These are phyloP conservation scores for Ceratocystiopsis sp. DNA, from an alignment of 2,329 filamentous ascomycete species.

Conservation along the genomic window DNA sequence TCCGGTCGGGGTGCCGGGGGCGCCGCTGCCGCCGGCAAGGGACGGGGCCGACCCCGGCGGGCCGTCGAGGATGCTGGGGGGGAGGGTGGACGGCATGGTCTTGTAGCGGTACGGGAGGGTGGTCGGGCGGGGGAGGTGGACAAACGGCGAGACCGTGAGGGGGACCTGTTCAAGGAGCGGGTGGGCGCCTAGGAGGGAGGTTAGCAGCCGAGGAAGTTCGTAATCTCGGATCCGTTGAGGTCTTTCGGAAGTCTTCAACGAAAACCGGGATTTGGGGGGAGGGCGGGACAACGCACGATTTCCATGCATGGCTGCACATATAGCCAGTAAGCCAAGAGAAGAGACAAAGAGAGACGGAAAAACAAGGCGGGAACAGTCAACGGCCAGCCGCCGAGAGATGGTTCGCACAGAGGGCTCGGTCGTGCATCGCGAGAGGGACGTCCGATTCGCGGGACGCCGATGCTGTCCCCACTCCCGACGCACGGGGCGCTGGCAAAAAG, in stretches of 20 bases:
- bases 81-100: conserved; percentile 70
- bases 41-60: conserved; percentile 13
- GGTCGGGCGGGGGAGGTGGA: conserved; percentile 74
- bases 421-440: no score
- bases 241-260: no score
- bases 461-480: not conserved
- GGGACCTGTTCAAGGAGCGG: conserved; percentile 83
- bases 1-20: no score
- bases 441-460: no score
- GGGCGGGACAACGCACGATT: conserved; percentile 4
- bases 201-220: not conserved
- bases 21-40: conserved; percentile 14
- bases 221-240: no score
- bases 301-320: conserved; percentile 5
- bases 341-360: not conserved
- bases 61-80: conserved; percentile 41
- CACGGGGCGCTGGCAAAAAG: not conserved
- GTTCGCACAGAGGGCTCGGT: no score
- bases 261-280: no score
- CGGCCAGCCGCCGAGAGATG: no score
- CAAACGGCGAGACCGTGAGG: conserved; percentile 84
- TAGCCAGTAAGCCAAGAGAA: no score
- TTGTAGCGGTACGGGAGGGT: conserved; percentile 95
- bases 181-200: conserved; percentile 49
- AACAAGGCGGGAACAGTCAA: not conserved